Evolutionary conservation across 768 basidiomycete species (phyloP).

Genomic region (Mycena chlorophos): DNA sequence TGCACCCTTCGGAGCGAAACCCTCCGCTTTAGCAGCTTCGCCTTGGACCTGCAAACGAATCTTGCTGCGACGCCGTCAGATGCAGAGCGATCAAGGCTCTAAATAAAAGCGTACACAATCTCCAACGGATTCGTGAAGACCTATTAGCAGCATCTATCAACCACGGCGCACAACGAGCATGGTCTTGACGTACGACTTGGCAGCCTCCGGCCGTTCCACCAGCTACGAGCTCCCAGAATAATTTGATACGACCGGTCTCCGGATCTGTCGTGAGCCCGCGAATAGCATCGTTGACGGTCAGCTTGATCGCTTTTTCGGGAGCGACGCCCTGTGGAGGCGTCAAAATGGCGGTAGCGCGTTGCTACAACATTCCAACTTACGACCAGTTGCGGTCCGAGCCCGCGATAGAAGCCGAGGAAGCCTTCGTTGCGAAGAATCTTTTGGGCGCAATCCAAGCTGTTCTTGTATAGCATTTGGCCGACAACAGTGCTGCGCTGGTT

Average conservation of each 20-base stretch:
- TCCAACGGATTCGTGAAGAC: conserved; percentile 97
- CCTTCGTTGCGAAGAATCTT: conserved; percentile 97
- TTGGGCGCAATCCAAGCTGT: conserved; percentile 89
- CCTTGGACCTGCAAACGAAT: conserved; percentile 96
- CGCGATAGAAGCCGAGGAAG: conserved; percentile 92
- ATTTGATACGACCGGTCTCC: conserved; percentile 90
- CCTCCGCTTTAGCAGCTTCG: conserved; percentile 86
- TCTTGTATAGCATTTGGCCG: conserved; percentile 95
- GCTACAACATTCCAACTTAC: conserved; percentile 41
- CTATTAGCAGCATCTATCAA: conserved; percentile 42
- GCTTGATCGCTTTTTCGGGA: conserved; percentile 96
- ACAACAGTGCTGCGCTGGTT: conserved; percentile 97
- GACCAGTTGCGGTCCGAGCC: conserved; percentile 90
- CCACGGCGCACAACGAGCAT: conserved; percentile 6
- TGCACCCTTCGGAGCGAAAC: conserved; percentile 80
- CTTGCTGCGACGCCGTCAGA: conserved; percentile 53
- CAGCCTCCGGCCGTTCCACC: conserved; percentile 94
- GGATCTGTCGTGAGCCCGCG: conserved; percentile 85
- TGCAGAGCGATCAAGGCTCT: conserved; percentile 1
- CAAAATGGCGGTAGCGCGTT: neutral
- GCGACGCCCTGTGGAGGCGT: conserved; percentile 71
- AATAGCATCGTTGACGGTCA: conserved; percentile 93
- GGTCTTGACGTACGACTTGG: conserved; percentile 79
- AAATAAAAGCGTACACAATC: conserved; percentile 68
- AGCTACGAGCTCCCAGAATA: conserved; percentile 89